Conservation (phyloP, 768 basidiomycete species). For the Cubamyces lactineus region DNA sequence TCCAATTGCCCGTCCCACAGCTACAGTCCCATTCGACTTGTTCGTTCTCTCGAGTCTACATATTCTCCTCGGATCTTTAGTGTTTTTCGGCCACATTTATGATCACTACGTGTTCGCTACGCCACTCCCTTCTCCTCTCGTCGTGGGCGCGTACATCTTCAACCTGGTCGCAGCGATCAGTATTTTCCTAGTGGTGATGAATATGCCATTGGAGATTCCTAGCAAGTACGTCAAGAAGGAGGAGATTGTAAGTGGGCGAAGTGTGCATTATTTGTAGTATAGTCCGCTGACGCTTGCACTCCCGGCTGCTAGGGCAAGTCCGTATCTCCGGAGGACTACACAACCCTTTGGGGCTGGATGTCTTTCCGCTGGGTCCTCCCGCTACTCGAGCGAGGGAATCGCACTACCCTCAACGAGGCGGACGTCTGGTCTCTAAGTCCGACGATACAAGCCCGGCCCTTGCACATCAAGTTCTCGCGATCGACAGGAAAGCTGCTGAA, state of each 20-base stretch:
- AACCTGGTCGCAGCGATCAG: slow-evolving; percentile 50
- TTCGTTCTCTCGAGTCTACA: slow-evolving; percentile 59
- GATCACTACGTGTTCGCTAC: slow-evolving; percentile 48
- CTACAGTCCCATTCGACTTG: slow-evolving; percentile 66
- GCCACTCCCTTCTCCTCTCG: slow-evolving; percentile 43
- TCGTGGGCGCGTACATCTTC: slow-evolving; percentile 33
- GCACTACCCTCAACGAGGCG: slow-evolving; percentile 62
- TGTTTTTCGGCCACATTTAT: slow-evolving; percentile 58
- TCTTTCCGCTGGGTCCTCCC: slow-evolving; percentile 76
- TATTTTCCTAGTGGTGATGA: slow-evolving; percentile 51
- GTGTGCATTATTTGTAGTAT: background rate
- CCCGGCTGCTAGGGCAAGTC: slow-evolving; percentile 46
- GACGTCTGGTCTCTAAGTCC: slow-evolving; percentile 78
- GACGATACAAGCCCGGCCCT: slow-evolving; percentile 63
- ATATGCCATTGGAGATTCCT: slow-evolving; percentile 73
- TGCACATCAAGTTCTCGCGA: slow-evolving; percentile 54
- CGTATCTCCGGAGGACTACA: slow-evolving; percentile 78
- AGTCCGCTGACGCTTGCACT: background rate
- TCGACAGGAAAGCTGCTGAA: slow-evolving; percentile 46
- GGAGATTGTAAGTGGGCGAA: slow-evolving; percentile 58
- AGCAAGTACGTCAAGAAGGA: slow-evolving; percentile 51
- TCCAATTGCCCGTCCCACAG: slow-evolving; percentile 53
- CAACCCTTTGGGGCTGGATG: slow-evolving; percentile 69
- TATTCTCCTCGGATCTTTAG: slow-evolving; percentile 48
- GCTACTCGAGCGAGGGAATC: slow-evolving; percentile 53